Evolutionary conservation across 1,139 yeast species (phyloP), one percentile per base, ranked within the genome.

Genomic region (Lodderomyces parapsilosis): DNA sequence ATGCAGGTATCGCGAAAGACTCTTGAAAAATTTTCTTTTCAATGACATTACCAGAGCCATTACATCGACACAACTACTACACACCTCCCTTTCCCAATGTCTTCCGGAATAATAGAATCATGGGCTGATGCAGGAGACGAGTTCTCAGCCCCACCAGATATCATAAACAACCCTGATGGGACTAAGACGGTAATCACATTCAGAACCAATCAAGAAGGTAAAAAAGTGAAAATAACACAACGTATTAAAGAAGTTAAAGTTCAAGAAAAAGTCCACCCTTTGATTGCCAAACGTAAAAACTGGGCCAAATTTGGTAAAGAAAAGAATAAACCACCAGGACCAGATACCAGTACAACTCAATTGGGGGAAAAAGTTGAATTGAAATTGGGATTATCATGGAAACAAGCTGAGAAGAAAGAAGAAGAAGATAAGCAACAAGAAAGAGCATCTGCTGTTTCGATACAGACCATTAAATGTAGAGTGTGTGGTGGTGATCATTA

Each of bases 401-500:
- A 81, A 64, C 86, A 83, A 57, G 70, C 76, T 50, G 88, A 71
- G 52, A 71, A 69, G 62, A 65, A 68, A 56, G 74, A 70, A 61
- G 84, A 80, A 63, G 81, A 78, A 62, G 76, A 76, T 58, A 78
- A 81, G 65, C 77, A 76, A 48, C 78, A 75, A 58, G 78, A 70
- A 57, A 63, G 60, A 54, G 73, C 79, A 48, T 74, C 74, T 53
- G 68, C 69, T 54, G 74, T 71, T 39, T 66, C 76, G 41, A 67
- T 67, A 45, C 76, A 73, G 53, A 65, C 78, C 52, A 69, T 85
- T 58, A 74, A 71, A 59, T 93, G 99, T 81, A 87, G 98, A 80
- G 74, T 79, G 47, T 93, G 99, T 85, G 85, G 86, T 52, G 97
- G 96, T 60, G 86, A 83, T 54, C 99, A 93, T 77, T 89, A 84